These are phyloP conservation scores for Blyttiomyces sp. DNA, from an alignment of 371 early-diverging fungal genomes.

Conservation along the genomic window DNA sequence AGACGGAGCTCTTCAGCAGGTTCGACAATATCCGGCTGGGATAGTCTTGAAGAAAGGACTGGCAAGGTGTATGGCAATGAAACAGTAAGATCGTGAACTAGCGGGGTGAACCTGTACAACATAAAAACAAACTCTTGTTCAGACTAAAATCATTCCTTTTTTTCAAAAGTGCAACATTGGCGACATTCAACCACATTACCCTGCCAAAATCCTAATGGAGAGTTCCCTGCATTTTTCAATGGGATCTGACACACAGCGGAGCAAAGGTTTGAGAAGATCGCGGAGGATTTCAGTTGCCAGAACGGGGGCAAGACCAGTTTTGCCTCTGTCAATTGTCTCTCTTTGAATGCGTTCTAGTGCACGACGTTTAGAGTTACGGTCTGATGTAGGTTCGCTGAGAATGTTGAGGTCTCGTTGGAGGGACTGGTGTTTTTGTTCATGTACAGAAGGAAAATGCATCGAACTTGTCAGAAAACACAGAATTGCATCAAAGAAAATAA, in stretches of 20 bases:
- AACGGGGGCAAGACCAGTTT: not conserved
- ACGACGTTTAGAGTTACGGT: conserved; percentile 39
- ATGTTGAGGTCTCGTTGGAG: conserved; percentile 47
- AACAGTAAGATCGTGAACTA: conserved; percentile 23
- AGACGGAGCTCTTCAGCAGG: conserved; percentile 51
- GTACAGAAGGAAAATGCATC: too few species aligned
- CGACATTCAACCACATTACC: conserved; percentile 22
- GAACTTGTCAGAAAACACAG: too few species aligned
- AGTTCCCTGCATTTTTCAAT: conserved; percentile 46
- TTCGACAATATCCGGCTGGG: conserved; percentile 37
- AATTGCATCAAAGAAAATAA: too few species aligned
- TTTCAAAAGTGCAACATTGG: not conserved
- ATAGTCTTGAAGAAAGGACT: conserved; percentile 28
- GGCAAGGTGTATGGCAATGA: conserved; percentile 37
- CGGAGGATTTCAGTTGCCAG: conserved; percentile 13
- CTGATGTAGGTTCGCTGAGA: conserved; percentile 36
- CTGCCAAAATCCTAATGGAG: conserved; percentile 23
- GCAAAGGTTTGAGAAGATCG: conserved; percentile 21
- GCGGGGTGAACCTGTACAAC: conserved; percentile 16
- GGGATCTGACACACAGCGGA: conserved; percentile 35
- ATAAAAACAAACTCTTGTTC: not conserved
- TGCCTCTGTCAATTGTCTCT: conserved; percentile 23
- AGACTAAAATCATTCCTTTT: not conserved
- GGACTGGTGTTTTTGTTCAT: too few species aligned
- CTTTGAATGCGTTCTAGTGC: conserved; percentile 40